Evolutionary conservation across 805 yeast genomes (phyloP).

Genomic region (Wickerhamomyces hampshirensis): DNA sequence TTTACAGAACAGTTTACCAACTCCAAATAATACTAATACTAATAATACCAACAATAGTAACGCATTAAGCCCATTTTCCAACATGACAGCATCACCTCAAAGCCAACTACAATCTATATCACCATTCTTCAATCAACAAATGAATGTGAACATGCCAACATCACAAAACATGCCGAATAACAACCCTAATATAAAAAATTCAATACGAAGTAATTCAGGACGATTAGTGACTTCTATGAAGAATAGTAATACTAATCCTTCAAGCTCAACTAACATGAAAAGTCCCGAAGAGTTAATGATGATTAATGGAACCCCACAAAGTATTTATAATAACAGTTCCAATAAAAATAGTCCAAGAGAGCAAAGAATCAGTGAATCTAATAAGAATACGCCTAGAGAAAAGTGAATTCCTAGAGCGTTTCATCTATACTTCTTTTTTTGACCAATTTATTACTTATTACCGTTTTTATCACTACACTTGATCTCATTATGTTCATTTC

Average conservation of each 20-base stretch:
- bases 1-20: constrained; percentile 1
- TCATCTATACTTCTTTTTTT: too few relatives aligned
- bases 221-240: constrained; percentile 13
- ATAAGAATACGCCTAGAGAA: constrained; percentile 6
- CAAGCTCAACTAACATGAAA: background rate
- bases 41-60: constrained; percentile 3
- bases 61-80: background rate
- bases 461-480: too few relatives aligned
- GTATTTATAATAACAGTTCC: constrained; percentile 1
- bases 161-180: constrained; percentile 18
- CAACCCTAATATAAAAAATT: constrained; percentile 8
- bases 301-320: background rate
- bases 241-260: background rate
- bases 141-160: constrained; percentile 12
- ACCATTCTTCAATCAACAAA: constrained; percentile 13
- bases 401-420: too few relatives aligned
- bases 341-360: constrained; percentile 13
- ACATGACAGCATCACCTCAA: background rate
- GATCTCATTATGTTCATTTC: too few relatives aligned
- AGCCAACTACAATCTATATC: constrained; percentile 6
- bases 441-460: too few relatives aligned
- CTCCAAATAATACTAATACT: background rate
- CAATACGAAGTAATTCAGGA: background rate
- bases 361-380: constrained; percentile 4
- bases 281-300: constrained; percentile 9